Evolutionary conservation across 139 green algal genomes (phyloP).

Genomic region (Tetraselmis chui): DNA sequence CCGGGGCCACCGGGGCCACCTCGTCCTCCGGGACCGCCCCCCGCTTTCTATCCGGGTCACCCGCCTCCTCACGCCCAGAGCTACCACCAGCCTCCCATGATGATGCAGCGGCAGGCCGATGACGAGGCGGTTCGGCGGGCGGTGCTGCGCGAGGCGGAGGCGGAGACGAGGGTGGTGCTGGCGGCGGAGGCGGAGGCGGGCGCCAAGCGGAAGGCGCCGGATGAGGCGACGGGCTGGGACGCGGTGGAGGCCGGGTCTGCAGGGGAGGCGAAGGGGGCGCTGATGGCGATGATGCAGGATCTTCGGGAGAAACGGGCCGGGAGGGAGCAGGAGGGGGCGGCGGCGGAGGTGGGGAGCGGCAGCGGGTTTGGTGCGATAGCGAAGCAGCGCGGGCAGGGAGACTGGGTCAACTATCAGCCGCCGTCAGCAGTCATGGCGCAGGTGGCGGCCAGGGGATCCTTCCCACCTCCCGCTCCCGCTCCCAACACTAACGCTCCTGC

Average conservation of each 20-base stretch:
- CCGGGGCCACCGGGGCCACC: too few species aligned
- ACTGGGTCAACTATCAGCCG: constrained; percentile 47
- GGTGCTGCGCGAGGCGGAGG: background rate
- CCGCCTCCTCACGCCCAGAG: too few species aligned
- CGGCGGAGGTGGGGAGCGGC: background rate
- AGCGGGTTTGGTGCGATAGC: background rate
- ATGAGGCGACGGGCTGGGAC: background rate
- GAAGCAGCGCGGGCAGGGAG: constrained; percentile 27
- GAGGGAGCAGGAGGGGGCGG: too few species aligned
- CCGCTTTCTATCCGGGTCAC: too few species aligned
- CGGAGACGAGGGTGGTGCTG: background rate
- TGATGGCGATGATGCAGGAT: background rate
- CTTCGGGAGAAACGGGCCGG: background rate
- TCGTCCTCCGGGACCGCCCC: too few species aligned
- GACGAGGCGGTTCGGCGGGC: background rate
- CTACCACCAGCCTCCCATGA: too few species aligned
- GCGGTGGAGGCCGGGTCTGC: background rate
- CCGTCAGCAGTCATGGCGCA: constrained; percentile 29
- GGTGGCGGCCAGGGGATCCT: constrained; percentile 11
- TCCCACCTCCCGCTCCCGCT: too few species aligned
- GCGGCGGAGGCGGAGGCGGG: background rate
- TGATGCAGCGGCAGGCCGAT: background rate
- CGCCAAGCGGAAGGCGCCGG: background rate
- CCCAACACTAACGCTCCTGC: too few species aligned
- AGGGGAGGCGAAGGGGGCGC: background rate